These are phyloP conservation scores for Naganishia sp. DNA, from an alignment of 1,284 basidiomycete species.

Conservation along the genomic window DNA sequence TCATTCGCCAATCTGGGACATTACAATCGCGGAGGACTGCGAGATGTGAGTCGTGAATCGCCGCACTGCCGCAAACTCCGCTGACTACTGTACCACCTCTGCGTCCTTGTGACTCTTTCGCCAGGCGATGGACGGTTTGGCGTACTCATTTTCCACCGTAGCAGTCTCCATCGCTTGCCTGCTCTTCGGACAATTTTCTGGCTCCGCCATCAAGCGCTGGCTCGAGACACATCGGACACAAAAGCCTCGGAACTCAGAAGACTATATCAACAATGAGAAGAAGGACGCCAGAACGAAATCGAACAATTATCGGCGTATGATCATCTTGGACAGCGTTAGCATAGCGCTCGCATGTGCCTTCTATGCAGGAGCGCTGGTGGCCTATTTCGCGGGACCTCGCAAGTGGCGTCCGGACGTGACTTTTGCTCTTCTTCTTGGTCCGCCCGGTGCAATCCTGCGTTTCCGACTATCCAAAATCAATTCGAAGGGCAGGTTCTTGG, in stretches of 20 bases:
- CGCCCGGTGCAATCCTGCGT: conserved; percentile 82
- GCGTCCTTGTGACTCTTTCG: conserved; percentile 28
- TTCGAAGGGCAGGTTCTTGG: conserved; percentile 55
- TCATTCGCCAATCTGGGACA: conserved; percentile 75
- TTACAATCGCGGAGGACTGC: conserved; percentile 67
- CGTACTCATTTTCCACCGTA: conserved; percentile 75
- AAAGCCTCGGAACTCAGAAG: background rate
- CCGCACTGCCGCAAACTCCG: background rate
- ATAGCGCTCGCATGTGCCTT: conserved; percentile 49
- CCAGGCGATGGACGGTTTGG: conserved; percentile 83
- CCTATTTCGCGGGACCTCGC: conserved; percentile 74
- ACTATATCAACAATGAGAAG: conserved; percentile 20
- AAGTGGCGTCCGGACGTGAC: conserved; percentile 75
- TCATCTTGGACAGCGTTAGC: conserved; percentile 43
- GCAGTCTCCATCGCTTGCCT: conserved; percentile 62
- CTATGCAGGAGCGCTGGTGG: conserved; percentile 63
- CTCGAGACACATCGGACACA: conserved; percentile 23
- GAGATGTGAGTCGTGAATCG: conserved; percentile 64
- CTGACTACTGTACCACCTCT: background rate
- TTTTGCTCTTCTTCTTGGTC: conserved; percentile 85
- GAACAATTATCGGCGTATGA: conserved; percentile 31
- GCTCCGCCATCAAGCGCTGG: conserved; percentile 49
- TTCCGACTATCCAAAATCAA: conserved; percentile 80
- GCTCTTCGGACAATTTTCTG: conserved; percentile 42
- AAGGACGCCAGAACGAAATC: background rate